Base-by-base conservation (phyloP, 441 rosid species). In the Melastoma candidum region DNA sequence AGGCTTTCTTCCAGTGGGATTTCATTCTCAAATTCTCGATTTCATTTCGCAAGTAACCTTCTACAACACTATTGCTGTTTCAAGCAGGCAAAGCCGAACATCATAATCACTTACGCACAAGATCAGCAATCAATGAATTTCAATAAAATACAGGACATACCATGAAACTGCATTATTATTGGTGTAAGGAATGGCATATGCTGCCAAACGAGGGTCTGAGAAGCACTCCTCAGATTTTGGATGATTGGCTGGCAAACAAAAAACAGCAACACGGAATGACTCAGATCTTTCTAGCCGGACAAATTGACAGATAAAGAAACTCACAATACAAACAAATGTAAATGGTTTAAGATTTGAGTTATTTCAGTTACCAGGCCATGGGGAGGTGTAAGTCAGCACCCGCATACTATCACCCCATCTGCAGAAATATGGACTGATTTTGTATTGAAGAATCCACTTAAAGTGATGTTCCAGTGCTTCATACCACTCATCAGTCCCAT, bases 361-460 rank as follows among this genome's bases (percentile, higher is more conserved):
- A 53, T 54, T 44, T 50, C 44, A 44, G 22, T 48, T 77, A 92
- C 96, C 95, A 67, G 94, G 89, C 98, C 96, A 85, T 14, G 96
- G 98, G 59, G 81, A 82, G 54, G 95, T 85, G 76, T 88, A 92
- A 46, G 94, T 81, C 76, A 92, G 73, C 71, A 85, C 98, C 56
- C 94, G 96, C 98, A 92, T 87, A 71, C 74, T 68, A 49, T 84
- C 85, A 66, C 94, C 94, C 98, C 95, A 87, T 74, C 79, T 80
- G 59, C 96, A 87, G 67, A 87, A 92, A 67, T 80, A 92, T 32
- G 98, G 98, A 68, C 96, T 87, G 67, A 92, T 92, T 69, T 80
- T 81, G 57, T 74, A 92, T 56, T 80, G 96, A 71, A 92, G 95
- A 72, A 92, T 85, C 98, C 98, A 87, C 67, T 85, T 82, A 70